phyloP scores from a whole-genome alignment of 495 filamentous ascomycete genomes.

The Clohesyomyces aquaticus region DNA sequence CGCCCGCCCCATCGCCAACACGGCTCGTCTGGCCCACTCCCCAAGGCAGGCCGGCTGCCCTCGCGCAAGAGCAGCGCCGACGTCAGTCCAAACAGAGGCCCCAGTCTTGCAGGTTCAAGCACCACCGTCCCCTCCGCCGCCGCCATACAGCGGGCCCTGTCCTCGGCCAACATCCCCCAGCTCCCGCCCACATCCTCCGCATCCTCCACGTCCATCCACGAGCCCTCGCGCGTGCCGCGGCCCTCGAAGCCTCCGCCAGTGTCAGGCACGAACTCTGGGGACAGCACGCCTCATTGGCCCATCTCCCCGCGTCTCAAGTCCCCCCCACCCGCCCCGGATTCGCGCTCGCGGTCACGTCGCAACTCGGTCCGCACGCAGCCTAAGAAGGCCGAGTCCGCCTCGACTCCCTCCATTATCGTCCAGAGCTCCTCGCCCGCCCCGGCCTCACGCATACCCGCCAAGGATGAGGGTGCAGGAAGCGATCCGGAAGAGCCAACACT shows the following conservation, averaged over 20 bases:
- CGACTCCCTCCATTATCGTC: constrained; percentile 57
- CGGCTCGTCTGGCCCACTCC: constrained; percentile 14
- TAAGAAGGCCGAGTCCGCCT: constrained; percentile 29
- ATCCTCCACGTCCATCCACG: constrained; percentile 49
- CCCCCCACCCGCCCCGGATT: constrained; percentile 61
- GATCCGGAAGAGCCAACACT: constrained; percentile 60
- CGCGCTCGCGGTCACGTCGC: constrained; percentile 41
- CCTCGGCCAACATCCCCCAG: constrained; percentile 63
- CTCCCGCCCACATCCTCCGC: constrained; percentile 55
- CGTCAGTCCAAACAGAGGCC: constrained; percentile 64
- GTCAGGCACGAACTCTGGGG: constrained; percentile 46
- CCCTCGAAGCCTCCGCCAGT: constrained; percentile 61
- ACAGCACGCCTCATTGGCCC: constrained; percentile 68
- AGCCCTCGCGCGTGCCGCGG: constrained; percentile 63
- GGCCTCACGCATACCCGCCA: constrained; percentile 49
- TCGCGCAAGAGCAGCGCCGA: constrained; percentile 75
- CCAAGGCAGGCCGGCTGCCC: constrained; percentile 48
- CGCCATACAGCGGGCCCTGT: constrained; percentile 66
- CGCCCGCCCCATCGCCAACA: constrained; percentile 27
- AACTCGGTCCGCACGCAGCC: constrained; percentile 48
- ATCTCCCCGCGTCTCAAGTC: constrained; percentile 68
- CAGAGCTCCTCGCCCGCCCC: constrained; percentile 57
- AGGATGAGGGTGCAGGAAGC: constrained; percentile 32
- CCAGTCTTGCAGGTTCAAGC: constrained; percentile 51
- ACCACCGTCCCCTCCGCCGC: constrained; percentile 60